Conservation (phyloP, 768 basidiomycete species). For the Boletus coccyginus region DNA sequence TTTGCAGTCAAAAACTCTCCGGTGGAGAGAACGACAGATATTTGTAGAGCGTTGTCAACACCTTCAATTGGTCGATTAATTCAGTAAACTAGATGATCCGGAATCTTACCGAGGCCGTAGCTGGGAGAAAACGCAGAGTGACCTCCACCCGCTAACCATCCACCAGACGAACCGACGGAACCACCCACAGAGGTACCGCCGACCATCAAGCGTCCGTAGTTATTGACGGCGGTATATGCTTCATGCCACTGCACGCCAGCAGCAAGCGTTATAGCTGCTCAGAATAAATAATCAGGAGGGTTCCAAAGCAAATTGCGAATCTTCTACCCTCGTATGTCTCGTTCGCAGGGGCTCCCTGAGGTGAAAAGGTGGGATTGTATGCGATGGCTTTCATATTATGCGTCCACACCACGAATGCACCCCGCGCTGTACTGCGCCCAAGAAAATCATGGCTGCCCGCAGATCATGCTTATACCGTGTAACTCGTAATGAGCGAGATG, state of each 20-base stretch:
- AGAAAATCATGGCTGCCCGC: slow-evolving; percentile 37
- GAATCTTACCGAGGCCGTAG: slow-evolving; percentile 42
- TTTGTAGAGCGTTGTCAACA: slow-evolving; percentile 48
- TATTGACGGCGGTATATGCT: slow-evolving; percentile 40
- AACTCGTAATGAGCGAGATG: background rate
- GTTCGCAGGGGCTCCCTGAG: slow-evolving; percentile 29
- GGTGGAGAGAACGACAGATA: slow-evolving; percentile 42
- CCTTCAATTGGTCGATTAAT: slow-evolving; percentile 26
- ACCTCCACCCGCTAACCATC: slow-evolving; percentile 51
- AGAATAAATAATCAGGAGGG: slow-evolving; percentile 13
- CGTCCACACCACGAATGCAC: slow-evolving; percentile 42
- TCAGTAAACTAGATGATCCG: background rate
- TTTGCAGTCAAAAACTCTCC: slow-evolving; percentile 42
- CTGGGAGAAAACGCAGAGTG: slow-evolving; percentile 41
- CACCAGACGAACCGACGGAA: slow-evolving; percentile 48
- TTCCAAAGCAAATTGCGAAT: background rate
- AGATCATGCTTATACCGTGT: background rate
- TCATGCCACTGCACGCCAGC: slow-evolving; percentile 51
- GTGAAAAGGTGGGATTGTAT: slow-evolving; percentile 29
- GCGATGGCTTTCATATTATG: slow-evolving; percentile 41
- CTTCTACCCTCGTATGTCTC: slow-evolving; percentile 24
- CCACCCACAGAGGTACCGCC: slow-evolving; percentile 42
- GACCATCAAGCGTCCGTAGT: slow-evolving; percentile 40
- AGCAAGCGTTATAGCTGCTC: slow-evolving; percentile 31
- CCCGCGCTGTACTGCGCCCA: slow-evolving; percentile 39